These are phyloP conservation scores for Byssochlamys sp. DNA, from an alignment of 2,329 filamentous ascomycete species.

Conservation along the genomic window DNA sequence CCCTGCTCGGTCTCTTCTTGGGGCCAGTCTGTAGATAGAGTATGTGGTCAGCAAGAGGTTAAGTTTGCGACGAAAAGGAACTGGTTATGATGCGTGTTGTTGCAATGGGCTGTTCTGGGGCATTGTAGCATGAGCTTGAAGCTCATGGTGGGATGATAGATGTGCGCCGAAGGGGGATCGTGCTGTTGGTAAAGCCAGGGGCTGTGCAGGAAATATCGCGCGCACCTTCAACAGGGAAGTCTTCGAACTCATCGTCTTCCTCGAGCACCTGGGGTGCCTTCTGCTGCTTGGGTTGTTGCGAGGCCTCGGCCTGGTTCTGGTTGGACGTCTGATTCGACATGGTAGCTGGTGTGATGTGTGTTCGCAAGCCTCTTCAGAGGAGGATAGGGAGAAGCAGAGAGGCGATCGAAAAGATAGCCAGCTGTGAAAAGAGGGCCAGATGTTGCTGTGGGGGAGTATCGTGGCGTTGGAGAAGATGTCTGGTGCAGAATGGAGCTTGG, in stretches of 20 bases:
- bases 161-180: not conserved
- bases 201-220: not conserved
- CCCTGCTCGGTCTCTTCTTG: constrained; percentile 73
- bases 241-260: constrained; percentile 98
- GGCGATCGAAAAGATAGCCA: not conserved
- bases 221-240: constrained; percentile 90
- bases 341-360: constrained; percentile 10
- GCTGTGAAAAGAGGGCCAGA: not conserved
- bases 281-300: constrained; percentile 44
- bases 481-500: not conserved
- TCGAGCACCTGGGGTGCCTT: constrained; percentile 66
- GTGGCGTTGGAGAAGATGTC: not conserved
- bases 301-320: constrained; percentile 27
- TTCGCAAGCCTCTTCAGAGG: not conserved
- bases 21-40: constrained; percentile 62
- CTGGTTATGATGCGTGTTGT: not conserved
- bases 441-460: not conserved
- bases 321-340: constrained; percentile 39
- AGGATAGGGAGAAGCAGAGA: not conserved
- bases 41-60: constrained; percentile 4
- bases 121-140: not conserved
- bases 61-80: not conserved
- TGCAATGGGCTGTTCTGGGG: not conserved
- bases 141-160: not conserved
- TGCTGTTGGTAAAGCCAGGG: not conserved